Percentiles rank a stretch among this genome's conserved stretches.
Conservation (phyloP, 345 rosid genomes). For the Arabidopsis suecica region DNA sequence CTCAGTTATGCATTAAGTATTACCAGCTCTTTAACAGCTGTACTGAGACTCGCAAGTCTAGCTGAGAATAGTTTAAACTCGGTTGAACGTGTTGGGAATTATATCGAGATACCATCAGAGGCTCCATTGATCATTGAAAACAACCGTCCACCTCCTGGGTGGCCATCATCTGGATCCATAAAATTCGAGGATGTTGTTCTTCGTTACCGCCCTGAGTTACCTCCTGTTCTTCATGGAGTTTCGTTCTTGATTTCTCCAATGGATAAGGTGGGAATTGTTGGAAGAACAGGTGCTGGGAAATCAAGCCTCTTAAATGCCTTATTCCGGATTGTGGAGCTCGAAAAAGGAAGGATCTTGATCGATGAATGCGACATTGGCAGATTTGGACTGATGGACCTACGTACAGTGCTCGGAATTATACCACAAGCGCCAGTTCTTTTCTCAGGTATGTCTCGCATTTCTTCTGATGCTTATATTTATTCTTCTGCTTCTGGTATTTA, state of each 20-base stretch:
- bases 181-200: slow-evolving; percentile 91
- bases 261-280: slow-evolving; percentile 97
- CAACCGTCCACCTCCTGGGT: slow-evolving; percentile 96
- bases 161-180: slow-evolving; percentile 98
- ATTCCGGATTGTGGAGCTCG: slow-evolving; percentile 92
- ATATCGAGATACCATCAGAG: slow-evolving; percentile 87
- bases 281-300: slow-evolving; percentile 99
- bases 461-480: slow-evolving; percentile 11
- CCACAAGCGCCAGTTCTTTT: slow-evolving; percentile 99
- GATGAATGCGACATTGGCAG: slow-evolving; percentile 80
- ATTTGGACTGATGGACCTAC: slow-evolving; percentile 88
- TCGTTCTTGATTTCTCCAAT: slow-evolving; percentile 82
- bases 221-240: slow-evolving; percentile 89
- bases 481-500: not conserved
- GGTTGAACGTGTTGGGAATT: slow-evolving; percentile 91
- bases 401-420: slow-evolving; percentile 95
- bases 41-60: slow-evolving; percentile 93
- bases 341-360: slow-evolving; percentile 89
- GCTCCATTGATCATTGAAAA: slow-evolving; percentile 80
- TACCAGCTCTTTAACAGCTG: slow-evolving; percentile 79
- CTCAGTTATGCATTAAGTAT: slow-evolving; percentile 95
- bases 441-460: slow-evolving; percentile 65
- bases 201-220: slow-evolving; percentile 94
- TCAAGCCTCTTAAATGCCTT: slow-evolving; percentile 96
- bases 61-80: slow-evolving; percentile 98